These are phyloP conservation scores for Podospora pseudoanserina DNA, from an alignment of 495 filamentous ascomycete species.

Conservation along the genomic window DNA sequence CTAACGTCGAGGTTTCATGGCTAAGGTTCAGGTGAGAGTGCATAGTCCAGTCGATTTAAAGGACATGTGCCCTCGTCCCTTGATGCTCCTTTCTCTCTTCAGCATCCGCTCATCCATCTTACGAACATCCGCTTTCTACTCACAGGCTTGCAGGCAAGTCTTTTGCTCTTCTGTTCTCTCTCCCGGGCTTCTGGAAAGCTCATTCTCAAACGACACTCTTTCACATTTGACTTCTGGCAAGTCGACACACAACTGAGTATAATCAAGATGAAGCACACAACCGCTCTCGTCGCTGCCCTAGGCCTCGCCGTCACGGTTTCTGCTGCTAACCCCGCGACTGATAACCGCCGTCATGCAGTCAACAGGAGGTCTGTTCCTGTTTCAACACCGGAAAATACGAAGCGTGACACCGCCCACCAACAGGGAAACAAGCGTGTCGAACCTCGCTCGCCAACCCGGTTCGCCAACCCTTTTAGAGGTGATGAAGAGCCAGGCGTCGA, in stretches of 20 bases:
- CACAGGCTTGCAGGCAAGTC: background rate
- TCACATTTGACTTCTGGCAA: slow-evolving; percentile 1
- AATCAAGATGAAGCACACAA: background rate
- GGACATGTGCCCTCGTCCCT: no score
- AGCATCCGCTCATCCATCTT: background rate
- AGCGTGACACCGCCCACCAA: background rate
- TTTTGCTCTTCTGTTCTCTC: background rate
- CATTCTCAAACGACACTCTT: background rate
- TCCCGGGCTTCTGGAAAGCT: background rate
- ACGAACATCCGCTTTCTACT: background rate
- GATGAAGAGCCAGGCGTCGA: no score
- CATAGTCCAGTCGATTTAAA: background rate
- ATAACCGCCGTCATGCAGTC: background rate
- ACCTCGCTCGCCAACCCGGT: background rate
- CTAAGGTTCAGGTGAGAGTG: background rate
- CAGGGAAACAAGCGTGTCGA: background rate
- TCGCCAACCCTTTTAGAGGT: no score
- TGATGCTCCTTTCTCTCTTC: background rate
- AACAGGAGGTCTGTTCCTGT: background rate
- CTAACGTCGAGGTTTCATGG: no score
- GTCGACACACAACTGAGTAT: background rate
- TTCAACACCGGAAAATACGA: background rate
- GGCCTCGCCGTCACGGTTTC: background rate
- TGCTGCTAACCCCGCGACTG: background rate
- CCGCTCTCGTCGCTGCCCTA: background rate